Base-by-base conservation (phyloP, 768 basidiomycete genomes). In the Tylopilus sp. region DNA sequence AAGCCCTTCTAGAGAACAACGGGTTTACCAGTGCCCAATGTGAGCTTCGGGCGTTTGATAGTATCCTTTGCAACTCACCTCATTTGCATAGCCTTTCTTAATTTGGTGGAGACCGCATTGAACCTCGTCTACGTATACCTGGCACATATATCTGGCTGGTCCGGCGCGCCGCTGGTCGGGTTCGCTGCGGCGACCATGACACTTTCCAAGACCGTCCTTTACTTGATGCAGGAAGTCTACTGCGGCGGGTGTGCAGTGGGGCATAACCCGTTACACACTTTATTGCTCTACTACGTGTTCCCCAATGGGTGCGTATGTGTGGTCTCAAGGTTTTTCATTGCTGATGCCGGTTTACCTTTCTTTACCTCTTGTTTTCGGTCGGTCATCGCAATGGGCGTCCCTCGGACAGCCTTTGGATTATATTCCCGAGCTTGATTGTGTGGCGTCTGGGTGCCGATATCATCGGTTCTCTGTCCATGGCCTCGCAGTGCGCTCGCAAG, bases 21-120 rank as follows among this genome's bases (percentile, higher is more conserved):
- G 93, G 93, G 0, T 95, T 95, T 68, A 83, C 91, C 17, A 89
- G 81, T 58, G 92, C 92, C 15, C 91, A 94, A 72, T 77, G 91
- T 90, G 59, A 55, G 81, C 60, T 2, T 28, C 28, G 28, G 28
- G 28, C 8, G 28, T 7, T 28, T n/a, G n/a, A 28, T 28, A 8
- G 28, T 28, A 28, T 28, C 8, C 9, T 26, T 28, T n/a, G n/a
- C n/a, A 28, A 8, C 7, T 7, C 8, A 28, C 28, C 28, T 28
- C 28, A 35, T 2, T 20, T 22, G n/a, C 22, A 18, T 25, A 94
- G 92, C 91, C 13, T 58, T 86, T 12, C 62, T 95, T 58, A 95
- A 93, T 63, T 47, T 94, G 52, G 67, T 92, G 47, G 93, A 95
- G 71, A 88, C 83, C 0, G 42, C 77, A n/a, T 64, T 93, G 59